Percentiles rank a stretch among this genome's conserved stretches.
Conservation (phyloP, 1,139 yeast species). For the Blastobotrys illinoisensis region DNA sequence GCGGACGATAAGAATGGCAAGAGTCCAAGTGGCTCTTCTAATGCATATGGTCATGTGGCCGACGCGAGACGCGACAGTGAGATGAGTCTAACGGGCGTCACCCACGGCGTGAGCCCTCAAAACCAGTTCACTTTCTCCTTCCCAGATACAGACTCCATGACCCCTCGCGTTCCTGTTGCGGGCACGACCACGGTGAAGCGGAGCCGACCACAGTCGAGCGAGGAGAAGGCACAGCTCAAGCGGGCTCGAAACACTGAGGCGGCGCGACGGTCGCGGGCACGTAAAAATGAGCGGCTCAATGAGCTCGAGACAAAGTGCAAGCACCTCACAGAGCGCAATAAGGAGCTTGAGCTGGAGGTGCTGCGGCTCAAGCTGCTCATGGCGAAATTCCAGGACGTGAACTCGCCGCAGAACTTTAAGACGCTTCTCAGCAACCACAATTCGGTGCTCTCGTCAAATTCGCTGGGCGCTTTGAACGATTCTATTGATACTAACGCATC, state of each 20-base stretch:
- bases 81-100: not conserved
- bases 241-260: conserved; percentile 98
- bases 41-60: not conserved
- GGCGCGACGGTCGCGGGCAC: conserved; percentile 92
- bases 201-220: not conserved
- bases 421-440: conserved; percentile 1
- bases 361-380: conserved; percentile 8
- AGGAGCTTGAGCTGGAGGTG: conserved; percentile 29
- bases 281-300: conserved; percentile 88
- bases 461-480: not conserved
- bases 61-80: not conserved
- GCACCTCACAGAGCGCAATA: conserved; percentile 42
- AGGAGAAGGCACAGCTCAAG: conserved; percentile 40
- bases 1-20: not conserved
- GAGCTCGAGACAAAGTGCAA: conserved; percentile 83
- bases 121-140: not conserved
- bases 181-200: not conserved
- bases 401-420: not conserved
- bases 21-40: not conserved
- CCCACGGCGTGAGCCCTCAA: not conserved
- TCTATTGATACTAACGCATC: not conserved
- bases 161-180: not conserved
- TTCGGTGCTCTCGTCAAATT: not conserved
- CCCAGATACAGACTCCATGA: not conserved
- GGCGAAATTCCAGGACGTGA: conserved; percentile 5